These are phyloP conservation scores for Hypoxylon rickii DNA, from an alignment of 495 filamentous ascomycete species.

Conservation along the genomic window DNA sequence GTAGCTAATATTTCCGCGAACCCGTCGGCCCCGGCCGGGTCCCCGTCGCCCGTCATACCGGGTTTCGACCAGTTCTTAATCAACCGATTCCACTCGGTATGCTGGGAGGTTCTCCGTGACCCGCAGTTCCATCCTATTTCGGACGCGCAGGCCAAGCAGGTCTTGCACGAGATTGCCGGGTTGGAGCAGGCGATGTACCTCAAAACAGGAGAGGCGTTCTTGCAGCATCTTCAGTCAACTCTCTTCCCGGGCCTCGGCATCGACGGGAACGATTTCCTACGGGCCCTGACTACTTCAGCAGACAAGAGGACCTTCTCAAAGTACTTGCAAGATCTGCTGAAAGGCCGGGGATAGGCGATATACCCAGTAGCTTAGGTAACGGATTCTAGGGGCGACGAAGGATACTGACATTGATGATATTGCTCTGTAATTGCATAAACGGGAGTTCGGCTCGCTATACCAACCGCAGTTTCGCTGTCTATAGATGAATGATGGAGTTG, in stretches of 20 bases:
- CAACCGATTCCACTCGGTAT: conserved; percentile 80
- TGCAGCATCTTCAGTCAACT: conserved; percentile 51
- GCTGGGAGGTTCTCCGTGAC: conserved; percentile 81
- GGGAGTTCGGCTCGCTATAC: conserved; percentile 34
- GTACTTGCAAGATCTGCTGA: conserved; percentile 52
- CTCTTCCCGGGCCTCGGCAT: conserved; percentile 55
- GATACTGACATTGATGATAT: conserved; percentile 1
- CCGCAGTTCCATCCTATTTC: conserved; percentile 71
- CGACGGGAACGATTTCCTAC: conserved; percentile 54
- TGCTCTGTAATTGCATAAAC: conserved; percentile 25
- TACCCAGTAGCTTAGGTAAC: conserved; percentile 31
- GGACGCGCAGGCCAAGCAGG: conserved; percentile 83
- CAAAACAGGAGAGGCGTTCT: conserved; percentile 72
- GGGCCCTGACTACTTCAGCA: conserved; percentile 51
- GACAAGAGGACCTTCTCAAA: conserved; percentile 55
- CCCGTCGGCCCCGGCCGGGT: conserved; percentile 46
- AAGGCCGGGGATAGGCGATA: conserved; percentile 22
- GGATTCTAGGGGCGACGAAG: not conserved
- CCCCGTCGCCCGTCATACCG: conserved; percentile 62
- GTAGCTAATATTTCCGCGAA: conserved; percentile 58
- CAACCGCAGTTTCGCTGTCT: conserved; percentile 23
- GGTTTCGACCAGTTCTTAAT: conserved; percentile 95
- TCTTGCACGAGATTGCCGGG: conserved; percentile 79
- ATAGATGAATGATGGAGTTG: conserved; percentile 28
- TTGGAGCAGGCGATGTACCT: conserved; percentile 85